Conservation (phyloP, 306 rosid genomes). For the Oemleria cerasiformis region DNA sequence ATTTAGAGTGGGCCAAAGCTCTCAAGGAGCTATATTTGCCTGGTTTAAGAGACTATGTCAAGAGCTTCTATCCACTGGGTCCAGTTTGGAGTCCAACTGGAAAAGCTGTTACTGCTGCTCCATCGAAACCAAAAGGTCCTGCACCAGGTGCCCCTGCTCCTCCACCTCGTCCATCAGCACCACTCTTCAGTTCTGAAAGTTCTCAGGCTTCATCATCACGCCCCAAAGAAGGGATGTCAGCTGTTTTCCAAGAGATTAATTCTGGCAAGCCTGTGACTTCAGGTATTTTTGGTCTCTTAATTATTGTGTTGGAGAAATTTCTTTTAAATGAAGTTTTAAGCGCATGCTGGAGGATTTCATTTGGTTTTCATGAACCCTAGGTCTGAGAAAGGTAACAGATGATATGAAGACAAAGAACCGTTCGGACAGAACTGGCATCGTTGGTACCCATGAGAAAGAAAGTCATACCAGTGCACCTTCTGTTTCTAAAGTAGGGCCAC, state of each 20-base stretch:
- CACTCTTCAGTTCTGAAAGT: slow-evolving; percentile 75
- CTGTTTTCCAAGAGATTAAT: slow-evolving; percentile 79
- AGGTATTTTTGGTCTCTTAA: slow-evolving; percentile 40
- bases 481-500: slow-evolving; percentile 73
- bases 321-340: slow-evolving; percentile 5
- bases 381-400: slow-evolving; percentile 83
- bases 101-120: slow-evolving; percentile 46
- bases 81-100: slow-evolving; percentile 88
- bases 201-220: slow-evolving; percentile 83
- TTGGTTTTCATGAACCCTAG: slow-evolving; percentile 34
- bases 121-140: slow-evolving; percentile 64
- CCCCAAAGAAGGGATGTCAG: slow-evolving; percentile 85
- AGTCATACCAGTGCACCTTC: slow-evolving; percentile 46
- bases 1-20: slow-evolving; percentile 97
- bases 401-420: slow-evolving; percentile 96
- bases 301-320: background rate
- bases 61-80: slow-evolving; percentile 79
- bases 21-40: slow-evolving; percentile 88
- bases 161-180: slow-evolving; percentile 85
- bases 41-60: slow-evolving; percentile 91
- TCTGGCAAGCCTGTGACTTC: slow-evolving; percentile 64
- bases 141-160: slow-evolving; percentile 61
- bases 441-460: slow-evolving; percentile 54
- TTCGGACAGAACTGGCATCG: slow-evolving; percentile 73
- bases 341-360: slow-evolving; percentile 21